Percentiles rank a stretch among this genome's conserved stretches.
phyloP scores from a whole-genome alignment of 2,329 filamentous ascomycete genomes.

The Aspergillus sp. region DNA sequence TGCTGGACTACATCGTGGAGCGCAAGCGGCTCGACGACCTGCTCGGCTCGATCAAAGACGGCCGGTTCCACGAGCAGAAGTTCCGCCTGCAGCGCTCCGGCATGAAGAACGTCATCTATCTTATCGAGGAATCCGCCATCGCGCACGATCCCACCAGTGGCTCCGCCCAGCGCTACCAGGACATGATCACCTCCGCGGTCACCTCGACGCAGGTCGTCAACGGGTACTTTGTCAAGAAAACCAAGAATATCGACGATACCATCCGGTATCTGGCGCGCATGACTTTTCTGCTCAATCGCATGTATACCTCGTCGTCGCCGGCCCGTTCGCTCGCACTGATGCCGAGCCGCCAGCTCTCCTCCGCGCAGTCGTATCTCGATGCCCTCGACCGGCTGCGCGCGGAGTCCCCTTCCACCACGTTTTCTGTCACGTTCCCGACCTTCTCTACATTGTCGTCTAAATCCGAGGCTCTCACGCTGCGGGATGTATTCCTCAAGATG shows the following conservation, averaged over 20 bases:
- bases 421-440: constrained; percentile 66
- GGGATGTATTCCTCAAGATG: constrained; percentile 80
- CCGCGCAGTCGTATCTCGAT: constrained; percentile 64
- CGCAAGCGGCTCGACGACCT: constrained; percentile 78
- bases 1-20: constrained; percentile 78
- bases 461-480: constrained; percentile 68
- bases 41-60: constrained; percentile 76
- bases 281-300: constrained; percentile 64
- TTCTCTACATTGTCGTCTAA: constrained; percentile 74
- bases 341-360: constrained; percentile 59
- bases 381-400: constrained; percentile 59
- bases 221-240: constrained; percentile 75
- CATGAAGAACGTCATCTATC: constrained; percentile 72
- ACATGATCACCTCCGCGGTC: constrained; percentile 69
- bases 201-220: constrained; percentile 75
- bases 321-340: constrained; percentile 55
- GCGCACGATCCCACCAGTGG: constrained; percentile 49
- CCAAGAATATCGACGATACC: constrained; percentile 71
- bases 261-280: constrained; percentile 72
- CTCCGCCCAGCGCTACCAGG: constrained; percentile 53
- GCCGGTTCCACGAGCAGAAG: constrained; percentile 80
- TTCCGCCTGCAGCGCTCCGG: constrained; percentile 72
- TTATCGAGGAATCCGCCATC: constrained; percentile 71
- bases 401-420: constrained; percentile 46
- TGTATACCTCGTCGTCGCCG: constrained; percentile 46